Evolutionary conservation across 768 basidiomycete genomes (phyloP).

Genomic region (Trametes cingulata): DNA sequence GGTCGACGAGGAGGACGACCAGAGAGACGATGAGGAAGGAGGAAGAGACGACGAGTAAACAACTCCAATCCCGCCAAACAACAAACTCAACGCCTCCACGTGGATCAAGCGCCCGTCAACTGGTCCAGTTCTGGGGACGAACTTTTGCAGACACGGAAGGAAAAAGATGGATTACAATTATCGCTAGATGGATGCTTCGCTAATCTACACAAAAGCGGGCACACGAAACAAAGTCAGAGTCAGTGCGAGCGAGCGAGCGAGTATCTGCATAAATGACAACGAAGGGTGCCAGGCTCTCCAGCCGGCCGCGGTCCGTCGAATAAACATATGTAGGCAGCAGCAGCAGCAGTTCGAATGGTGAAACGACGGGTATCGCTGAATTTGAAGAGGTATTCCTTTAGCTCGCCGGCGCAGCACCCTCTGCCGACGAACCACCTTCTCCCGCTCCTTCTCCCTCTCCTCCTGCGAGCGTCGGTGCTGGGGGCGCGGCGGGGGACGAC

Average conservation of each 20-base stretch:
- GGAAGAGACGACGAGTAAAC: conserved; percentile 6
- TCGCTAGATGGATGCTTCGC: conserved; percentile 2
- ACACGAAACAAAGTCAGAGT: neutral
- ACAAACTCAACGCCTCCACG: neutral
- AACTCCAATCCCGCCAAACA: conserved; percentile 5
- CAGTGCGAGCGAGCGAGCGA: neutral
- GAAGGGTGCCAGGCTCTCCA: neutral
- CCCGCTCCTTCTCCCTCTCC: neutral
- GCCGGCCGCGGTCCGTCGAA: neutral
- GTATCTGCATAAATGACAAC: neutral
- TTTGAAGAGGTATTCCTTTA: conserved; percentile 1
- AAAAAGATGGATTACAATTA: conserved; percentile 5
- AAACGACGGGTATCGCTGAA: conserved; percentile 9
- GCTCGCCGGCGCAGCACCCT: neutral
- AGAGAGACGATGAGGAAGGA: conserved; percentile 25
- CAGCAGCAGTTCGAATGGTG: neutral
- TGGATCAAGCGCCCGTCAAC: neutral
- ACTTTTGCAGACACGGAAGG: too few relatives aligned
- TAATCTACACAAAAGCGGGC: conserved; percentile 11
- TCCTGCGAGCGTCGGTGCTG: neutral
- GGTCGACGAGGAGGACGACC: neutral
- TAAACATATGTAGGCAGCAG: neutral
- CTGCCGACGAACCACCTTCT: neutral
- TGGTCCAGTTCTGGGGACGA: too few relatives aligned
- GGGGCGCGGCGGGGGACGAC: neutral